Percentiles rank a stretch among this genome's conserved stretches.
phyloP scores from a whole-genome alignment of 1,139 yeast genomes.

The Yamadazyma sp. region DNA sequence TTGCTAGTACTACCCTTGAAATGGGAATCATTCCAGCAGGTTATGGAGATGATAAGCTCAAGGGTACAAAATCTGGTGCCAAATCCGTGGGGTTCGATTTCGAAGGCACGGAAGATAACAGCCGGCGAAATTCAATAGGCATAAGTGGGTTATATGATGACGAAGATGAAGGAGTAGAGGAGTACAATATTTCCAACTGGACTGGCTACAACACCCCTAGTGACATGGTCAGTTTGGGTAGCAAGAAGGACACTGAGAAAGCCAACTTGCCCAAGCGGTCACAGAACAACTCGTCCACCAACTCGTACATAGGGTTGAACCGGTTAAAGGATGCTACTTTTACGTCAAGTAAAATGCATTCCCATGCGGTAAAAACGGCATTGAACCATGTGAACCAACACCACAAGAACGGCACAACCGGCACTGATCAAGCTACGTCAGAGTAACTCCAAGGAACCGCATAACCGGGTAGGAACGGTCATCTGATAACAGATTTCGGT shows the following conservation, averaged over 20 bases:
- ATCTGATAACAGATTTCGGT: too few species aligned
- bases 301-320: constrained; percentile 42
- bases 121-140: background rate
- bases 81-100: constrained; percentile 2
- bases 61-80: constrained; percentile 3
- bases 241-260: background rate
- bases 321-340: constrained; percentile 34
- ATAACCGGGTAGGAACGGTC: too few species aligned
- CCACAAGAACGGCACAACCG: background rate
- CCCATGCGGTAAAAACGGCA: constrained; percentile 2
- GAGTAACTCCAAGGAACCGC: too few species aligned
- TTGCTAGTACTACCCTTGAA: too few species aligned
- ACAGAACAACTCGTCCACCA: constrained; percentile 27
- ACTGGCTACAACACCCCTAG: background rate
- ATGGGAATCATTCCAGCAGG: background rate
- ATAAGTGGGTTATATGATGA: constrained; percentile 1
- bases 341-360: constrained; percentile 10
- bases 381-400: background rate
- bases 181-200: background rate
- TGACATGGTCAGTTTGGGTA: constrained; percentile 2
- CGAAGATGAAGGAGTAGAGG: constrained; percentile 5
- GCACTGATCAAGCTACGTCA: too few species aligned
- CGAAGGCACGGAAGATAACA: background rate
- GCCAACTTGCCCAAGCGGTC: constrained; percentile 39
- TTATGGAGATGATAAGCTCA: constrained; percentile 3